A percentile compares a stretch with the other conserved stretches of the same genome.
Conservation (phyloP, 306 rosid genomes). For the Vicia villosa region DNA sequence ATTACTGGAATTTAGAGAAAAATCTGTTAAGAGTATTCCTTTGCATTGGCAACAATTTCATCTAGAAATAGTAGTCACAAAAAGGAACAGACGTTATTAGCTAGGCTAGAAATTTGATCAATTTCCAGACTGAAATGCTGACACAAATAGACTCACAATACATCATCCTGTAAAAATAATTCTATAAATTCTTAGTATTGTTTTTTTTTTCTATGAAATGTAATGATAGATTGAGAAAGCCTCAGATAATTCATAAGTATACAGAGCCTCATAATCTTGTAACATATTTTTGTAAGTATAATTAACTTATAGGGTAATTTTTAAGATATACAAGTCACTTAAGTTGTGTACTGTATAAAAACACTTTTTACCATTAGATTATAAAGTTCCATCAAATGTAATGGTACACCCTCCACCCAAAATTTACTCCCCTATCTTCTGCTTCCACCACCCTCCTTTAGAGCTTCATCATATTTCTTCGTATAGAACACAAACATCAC, state of each 20-base stretch:
- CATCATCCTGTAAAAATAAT: constrained; percentile 9
- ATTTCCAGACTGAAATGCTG: constrained; percentile 3
- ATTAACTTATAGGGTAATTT: background rate
- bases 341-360: too few species aligned
- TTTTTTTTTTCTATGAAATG: background rate
- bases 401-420: too few species aligned
- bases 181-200: background rate
- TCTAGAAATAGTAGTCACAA: constrained; percentile 31
- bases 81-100: constrained; percentile 18
- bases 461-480: constrained; percentile 42
- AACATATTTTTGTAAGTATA: constrained; percentile 14
- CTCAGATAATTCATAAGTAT: background rate
- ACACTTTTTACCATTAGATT: too few species aligned
- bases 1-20: constrained; percentile 50
- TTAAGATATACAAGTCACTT: background rate
- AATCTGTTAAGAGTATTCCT: background rate
- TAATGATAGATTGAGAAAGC: background rate
- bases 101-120: constrained; percentile 15
- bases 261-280: background rate
- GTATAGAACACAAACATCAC: constrained; percentile 49
- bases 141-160: constrained; percentile 11
- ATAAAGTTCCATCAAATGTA: too few species aligned
- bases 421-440: too few species aligned
- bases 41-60: constrained; percentile 25
- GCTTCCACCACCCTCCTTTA: too few species aligned